Base-by-base conservation (phyloP, 1,284 basidiomycete species). In the Boletus smithii region DNA sequence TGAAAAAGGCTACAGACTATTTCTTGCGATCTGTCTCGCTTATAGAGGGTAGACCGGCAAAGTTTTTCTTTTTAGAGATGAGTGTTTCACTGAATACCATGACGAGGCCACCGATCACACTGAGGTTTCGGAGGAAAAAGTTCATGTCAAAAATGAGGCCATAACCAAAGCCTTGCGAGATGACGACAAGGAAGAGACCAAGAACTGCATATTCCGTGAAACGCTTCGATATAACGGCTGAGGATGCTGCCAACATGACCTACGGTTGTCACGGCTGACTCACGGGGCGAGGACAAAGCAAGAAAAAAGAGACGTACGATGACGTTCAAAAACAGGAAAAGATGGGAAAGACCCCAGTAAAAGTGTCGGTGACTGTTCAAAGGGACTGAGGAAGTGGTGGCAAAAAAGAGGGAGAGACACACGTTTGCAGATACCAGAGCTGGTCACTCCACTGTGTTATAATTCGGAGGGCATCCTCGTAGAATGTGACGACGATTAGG, bases 71-170 rank as follows among this genome's bases (percentile, higher is more conserved):
- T 70, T 88, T 81, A 32, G 83, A 87, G 55, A 88, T 77, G 75
- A 99, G 87, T 2, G 91, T 90, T 68, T 99, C 97, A 54, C 88
- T 94, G 70, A 99, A 93, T 42, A 98, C 95, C 97, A 99, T 99
- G 65, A 95, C 83, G 37, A 95, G 80, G 39, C 92, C 92, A 50
- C 92, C 92, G 50, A 95, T 87, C 61, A 95, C 92, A 53, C 85
- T 89, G 38, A 95, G 75, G 71, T 95, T 95, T 66, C 92, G 89
- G 37, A 99, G 86, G 91, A 99, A 99, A 80, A 99, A 99, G 73
- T 92, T 98, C 64, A 98, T 77, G 77, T 99, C 97, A 67, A 95
- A 95, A 59, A 95, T 93, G 62, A 95, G 85, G 23, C 92, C 92
- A 66, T 95, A 95, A 55, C 92, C 92, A 57, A 95, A 86, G 23